Conservation (phyloP, 2,329 filamentous ascomycete genomes). For the Atkinsonella texensis region DNA sequence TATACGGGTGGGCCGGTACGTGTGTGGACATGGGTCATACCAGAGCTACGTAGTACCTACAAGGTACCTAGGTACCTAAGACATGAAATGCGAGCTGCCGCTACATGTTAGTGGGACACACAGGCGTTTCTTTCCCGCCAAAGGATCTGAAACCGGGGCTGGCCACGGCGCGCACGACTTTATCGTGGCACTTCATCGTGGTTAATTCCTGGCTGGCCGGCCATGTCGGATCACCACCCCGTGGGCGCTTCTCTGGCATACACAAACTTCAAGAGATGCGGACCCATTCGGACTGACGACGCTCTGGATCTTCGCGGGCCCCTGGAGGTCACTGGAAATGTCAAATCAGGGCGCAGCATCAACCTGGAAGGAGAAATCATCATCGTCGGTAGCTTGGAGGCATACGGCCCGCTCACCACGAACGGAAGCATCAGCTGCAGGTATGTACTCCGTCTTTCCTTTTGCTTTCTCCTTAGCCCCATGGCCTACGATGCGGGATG, state of each 20-base stretch:
- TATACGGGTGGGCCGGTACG: no score
- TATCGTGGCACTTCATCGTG: background rate
- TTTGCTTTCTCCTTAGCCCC: background rate
- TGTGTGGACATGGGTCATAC: no score
- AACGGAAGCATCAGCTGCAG: slow-evolving; percentile 30
- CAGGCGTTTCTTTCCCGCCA: background rate
- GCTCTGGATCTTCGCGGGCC: slow-evolving; percentile 30
- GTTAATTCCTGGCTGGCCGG: background rate
- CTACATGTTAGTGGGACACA: no score
- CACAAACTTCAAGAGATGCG: slow-evolving; percentile 19
- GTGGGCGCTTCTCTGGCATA: slow-evolving; percentile 13
- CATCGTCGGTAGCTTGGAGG: slow-evolving; percentile 32
- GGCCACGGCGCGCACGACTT: background rate
- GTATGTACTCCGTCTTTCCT: slow-evolving; percentile 18
- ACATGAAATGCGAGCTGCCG: no score
- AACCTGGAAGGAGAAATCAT: slow-evolving; percentile 31
- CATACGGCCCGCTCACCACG: slow-evolving; percentile 31
- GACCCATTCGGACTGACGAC: slow-evolving; percentile 30
- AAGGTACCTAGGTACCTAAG: no score
- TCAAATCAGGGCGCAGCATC: slow-evolving; percentile 33
- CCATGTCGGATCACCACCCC: slow-evolving; percentile 17
- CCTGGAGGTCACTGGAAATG: slow-evolving; percentile 33
- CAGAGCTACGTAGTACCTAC: no score
- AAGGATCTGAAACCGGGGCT: background rate
- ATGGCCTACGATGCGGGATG: background rate